These are phyloP conservation scores for Dianthus caryophyllus DNA, from an alignment of 148 eudicot genomes.

Conservation along the genomic window DNA sequence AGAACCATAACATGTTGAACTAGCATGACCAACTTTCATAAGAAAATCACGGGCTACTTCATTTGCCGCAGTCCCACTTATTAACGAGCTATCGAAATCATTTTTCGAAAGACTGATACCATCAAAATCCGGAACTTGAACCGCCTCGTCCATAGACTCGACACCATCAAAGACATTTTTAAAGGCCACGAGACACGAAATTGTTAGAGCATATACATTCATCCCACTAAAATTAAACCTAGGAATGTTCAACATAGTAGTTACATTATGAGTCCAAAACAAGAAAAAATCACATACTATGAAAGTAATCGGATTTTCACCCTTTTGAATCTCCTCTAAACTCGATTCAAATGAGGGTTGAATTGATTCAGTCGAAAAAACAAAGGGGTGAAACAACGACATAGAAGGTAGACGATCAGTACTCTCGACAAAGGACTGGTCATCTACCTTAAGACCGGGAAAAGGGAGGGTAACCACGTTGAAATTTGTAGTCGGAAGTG, in stretches of 20 bases:
- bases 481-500: conserved; percentile 8
- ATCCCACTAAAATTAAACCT: conserved; percentile 41
- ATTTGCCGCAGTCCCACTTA: conserved; percentile 26
- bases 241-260: conserved; percentile 41
- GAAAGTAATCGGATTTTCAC: conserved; percentile 27
- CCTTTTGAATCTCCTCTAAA: conserved; percentile 28
- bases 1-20: conserved; percentile 30
- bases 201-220: conserved; percentile 21
- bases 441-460: conserved; percentile 23
- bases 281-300: conserved; percentile 54
- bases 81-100: conserved; percentile 33
- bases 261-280: conserved; percentile 47
- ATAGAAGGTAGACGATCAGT: conserved; percentile 68
- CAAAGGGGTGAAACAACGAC: conserved; percentile 47
- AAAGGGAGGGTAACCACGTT: conserved; percentile 47
- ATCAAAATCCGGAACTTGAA: conserved; percentile 36
- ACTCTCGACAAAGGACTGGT: no score
- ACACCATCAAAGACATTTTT: conserved; percentile 16
- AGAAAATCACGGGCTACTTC: conserved; percentile 35
- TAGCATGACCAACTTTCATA: conserved; percentile 17
- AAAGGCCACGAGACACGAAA: neutral
- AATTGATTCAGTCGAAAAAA: conserved; percentile 25
- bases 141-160: conserved; percentile 31
- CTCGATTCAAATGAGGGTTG: conserved; percentile 44
- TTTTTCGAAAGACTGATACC: conserved; percentile 45